Base-by-base conservation (phyloP, 495 filamentous ascomycete species). In the Lasiosphaeria ovina region DNA sequence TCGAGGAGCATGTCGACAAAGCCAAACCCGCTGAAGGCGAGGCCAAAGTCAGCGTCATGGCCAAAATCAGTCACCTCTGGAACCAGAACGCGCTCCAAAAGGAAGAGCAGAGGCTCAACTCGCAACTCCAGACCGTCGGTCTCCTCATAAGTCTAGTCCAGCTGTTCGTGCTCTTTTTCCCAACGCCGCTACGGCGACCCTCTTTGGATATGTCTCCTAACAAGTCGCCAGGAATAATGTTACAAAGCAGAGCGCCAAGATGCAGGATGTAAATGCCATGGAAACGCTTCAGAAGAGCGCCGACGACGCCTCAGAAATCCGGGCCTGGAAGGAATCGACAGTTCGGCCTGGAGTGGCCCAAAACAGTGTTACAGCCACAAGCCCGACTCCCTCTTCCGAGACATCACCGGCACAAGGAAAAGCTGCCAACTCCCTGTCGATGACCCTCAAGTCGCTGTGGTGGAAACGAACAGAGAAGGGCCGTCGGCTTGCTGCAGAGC, bases 41-140 rank as follows among this genome's bases (percentile, higher is more conserved):
- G 33, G 14, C 14, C 3, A 54, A 54, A 7, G 17, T 31, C 24
- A 54, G 35, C 51, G 4, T 34, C 14, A 6, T n/a, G 3, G 24
- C 24, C 51, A 54, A 54, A n/a, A 35, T 54, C 5, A 54, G 5
- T 4, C 33, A 54, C 14, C 24, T 54, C 3, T 36, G 51, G 33
- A 36, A 36, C 32, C 24, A 31, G 11, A 36, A 34, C 35, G 34
- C 50, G 50, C 24, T 54, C 33, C 24, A 35, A 36, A 54, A 54
- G 32, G 24, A 54, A 14, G 51, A 54, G 51, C 24, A 31, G 32
- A 54, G 51, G n/a, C 33, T 54, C 24, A 34, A 54, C 33, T 54
- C 51, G 51, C 51, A 54, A 36, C 24, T 54, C 3, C 51, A 54
- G 51, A 54, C 51, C 10, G 51, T 36, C 6, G 16, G 35, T 10